Conservation (phyloP, 495 filamentous ascomycete genomes). For the Hyaloscypha hepaticicola region DNA sequence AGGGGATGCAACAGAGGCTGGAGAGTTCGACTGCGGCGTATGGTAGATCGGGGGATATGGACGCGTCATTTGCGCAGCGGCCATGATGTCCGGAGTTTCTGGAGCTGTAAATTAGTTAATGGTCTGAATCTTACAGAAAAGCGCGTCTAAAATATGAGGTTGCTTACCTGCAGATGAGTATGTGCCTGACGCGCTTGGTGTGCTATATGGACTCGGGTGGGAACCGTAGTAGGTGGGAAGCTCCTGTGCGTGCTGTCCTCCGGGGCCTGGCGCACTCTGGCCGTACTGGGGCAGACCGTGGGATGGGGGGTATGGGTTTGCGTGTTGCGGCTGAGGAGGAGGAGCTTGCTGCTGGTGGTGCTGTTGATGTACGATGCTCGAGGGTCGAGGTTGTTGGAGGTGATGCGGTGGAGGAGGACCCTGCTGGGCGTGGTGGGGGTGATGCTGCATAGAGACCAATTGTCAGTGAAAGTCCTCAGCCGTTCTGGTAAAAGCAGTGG, state of each 20-base stretch:
- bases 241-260: conserved; percentile 62
- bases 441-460: conserved; percentile 50
- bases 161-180: conserved; percentile 79
- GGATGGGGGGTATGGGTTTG: conserved; percentile 57
- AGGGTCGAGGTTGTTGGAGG: conserved; percentile 59
- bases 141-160: not conserved
- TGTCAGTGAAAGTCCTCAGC: conserved; percentile 26
- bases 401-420: conserved; percentile 46
- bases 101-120: conserved; percentile 25
- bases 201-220: conserved; percentile 72
- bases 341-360: conserved; percentile 55
- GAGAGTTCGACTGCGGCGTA: conserved; percentile 93
- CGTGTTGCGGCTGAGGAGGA: conserved; percentile 49
- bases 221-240: conserved; percentile 61
- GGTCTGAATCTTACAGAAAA: conserved; percentile 14
- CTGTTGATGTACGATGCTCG: conserved; percentile 64
- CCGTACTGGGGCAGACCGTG: conserved; percentile 51
- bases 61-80: conserved; percentile 82
- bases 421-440: conserved; percentile 58
- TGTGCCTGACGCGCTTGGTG: conserved; percentile 64
- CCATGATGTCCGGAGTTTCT: conserved; percentile 94
- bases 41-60: conserved; percentile 93
- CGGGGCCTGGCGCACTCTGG: conserved; percentile 43
- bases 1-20: conserved; percentile 90
- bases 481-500: conserved; percentile 19